These are phyloP conservation scores for Xylaria venustula DNA, from an alignment of 495 filamentous ascomycete species.

Conservation along the genomic window DNA sequence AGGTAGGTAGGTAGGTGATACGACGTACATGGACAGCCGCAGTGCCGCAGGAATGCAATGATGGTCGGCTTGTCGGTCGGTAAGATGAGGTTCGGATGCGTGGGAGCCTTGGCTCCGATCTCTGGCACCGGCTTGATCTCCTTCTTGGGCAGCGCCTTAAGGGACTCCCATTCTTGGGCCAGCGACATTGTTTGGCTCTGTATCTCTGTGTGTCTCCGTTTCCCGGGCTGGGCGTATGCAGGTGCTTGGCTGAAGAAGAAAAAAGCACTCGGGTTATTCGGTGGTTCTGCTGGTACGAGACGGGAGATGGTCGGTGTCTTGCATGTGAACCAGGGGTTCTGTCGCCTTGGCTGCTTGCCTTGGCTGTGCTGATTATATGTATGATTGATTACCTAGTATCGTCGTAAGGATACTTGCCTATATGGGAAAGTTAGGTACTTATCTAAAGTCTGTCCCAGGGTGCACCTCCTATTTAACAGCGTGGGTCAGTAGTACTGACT, in stretches of 20 bases:
- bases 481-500: too few species aligned
- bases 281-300: constrained; percentile 2
- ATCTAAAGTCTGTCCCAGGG: too few species aligned
- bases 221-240: neutral
- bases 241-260: neutral
- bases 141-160: constrained; percentile 29
- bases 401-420: too few species aligned
- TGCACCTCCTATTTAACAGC: too few species aligned
- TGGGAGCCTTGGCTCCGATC: constrained; percentile 50
- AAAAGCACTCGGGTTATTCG: neutral
- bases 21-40: constrained; percentile 58
- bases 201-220: too few species aligned
- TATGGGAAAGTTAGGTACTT: too few species aligned
- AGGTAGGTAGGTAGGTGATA: neutral
- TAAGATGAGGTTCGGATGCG: constrained; percentile 40
- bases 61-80: constrained; percentile 49
- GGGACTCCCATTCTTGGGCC: constrained; percentile 26
- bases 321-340: constrained; percentile 8
- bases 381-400: too few species aligned
- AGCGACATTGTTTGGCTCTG: constrained; percentile 7
- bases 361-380: neutral
- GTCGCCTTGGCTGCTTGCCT: neutral
- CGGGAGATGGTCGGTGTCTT: neutral
- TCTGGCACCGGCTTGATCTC: constrained; percentile 37
- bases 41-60: constrained; percentile 59